Evolutionary conservation across 1,139 yeast species (phyloP).

Genomic region (Geotrichum restrictum): DNA sequence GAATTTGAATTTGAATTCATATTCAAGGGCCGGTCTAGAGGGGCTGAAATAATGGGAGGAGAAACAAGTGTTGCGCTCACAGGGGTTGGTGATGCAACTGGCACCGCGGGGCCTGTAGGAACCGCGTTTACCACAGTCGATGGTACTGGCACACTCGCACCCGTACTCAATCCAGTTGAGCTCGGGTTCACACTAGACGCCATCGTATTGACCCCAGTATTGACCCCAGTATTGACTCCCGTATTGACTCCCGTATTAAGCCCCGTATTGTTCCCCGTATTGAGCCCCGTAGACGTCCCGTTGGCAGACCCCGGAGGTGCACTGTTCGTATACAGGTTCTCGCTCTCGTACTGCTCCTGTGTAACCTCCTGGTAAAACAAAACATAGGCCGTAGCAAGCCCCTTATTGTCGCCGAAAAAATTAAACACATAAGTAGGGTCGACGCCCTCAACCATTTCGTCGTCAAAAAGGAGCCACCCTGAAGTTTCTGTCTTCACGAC

Average conservation of each 20-base stretch:
- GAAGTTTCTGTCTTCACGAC: conserved; percentile 72
- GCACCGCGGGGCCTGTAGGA: no score
- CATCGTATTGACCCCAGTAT: neutral
- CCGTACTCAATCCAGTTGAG: neutral
- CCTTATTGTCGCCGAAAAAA: conserved; percentile 86
- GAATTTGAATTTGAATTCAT: neutral
- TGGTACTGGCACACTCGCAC: neutral
- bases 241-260: no score
- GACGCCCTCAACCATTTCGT: conserved; percentile 87
- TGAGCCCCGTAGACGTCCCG: no score
- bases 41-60: no score
- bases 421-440: conserved; percentile 78
- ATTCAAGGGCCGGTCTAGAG: neutral
- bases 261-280: no score
- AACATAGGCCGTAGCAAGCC: conserved; percentile 87
- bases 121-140: no score
- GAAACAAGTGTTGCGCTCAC: neutral
- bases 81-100: neutral
- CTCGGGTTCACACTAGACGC: conserved; percentile 1
- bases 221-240: no score
- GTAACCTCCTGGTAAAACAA: conserved; percentile 58
- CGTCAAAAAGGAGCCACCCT: conserved; percentile 92
- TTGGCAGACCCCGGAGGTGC: conserved; percentile 1
- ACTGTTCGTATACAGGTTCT: conserved; percentile 16
- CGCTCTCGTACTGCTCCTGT: conserved; percentile 20